Conservation (phyloP, 495 filamentous ascomycete genomes). For the Penicillium mononematosum region DNA sequence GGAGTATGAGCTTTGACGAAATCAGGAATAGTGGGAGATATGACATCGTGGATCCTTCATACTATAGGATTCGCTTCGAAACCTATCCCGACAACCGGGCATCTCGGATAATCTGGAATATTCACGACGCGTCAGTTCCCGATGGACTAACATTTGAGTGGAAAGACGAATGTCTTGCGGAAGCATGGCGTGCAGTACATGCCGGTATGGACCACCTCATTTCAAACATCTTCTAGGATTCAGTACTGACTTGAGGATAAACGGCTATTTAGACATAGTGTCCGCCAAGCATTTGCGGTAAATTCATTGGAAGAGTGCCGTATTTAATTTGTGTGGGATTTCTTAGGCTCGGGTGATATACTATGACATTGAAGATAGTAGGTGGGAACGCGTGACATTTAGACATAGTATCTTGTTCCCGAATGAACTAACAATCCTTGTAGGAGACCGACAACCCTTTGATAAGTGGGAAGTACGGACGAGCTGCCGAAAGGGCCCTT, state of each 20-base stretch:
- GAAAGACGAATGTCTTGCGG: not conserved
- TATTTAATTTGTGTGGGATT: not conserved
- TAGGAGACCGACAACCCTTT: too few relatives aligned
- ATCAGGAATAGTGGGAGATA: conserved; percentile 1
- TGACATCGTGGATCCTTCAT: conserved; percentile 1
- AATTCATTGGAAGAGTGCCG: not conserved
- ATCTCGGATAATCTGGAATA: not conserved
- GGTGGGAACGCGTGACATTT: too few relatives aligned
- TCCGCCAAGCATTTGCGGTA: not conserved
- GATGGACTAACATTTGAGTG: not conserved
- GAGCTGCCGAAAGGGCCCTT: too few relatives aligned
- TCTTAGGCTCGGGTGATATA: too few relatives aligned
- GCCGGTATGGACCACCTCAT: not conserved
- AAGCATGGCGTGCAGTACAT: conserved; percentile 1
- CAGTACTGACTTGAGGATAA: not conserved
- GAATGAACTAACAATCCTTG: too few relatives aligned
- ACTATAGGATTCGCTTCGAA: conserved; percentile 5
- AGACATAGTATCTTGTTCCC: too few relatives aligned
- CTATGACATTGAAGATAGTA: too few relatives aligned
- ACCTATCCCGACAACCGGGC: not conserved
- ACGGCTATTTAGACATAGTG: not conserved
- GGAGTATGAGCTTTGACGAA: conserved; percentile 6
- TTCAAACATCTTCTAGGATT: not conserved
- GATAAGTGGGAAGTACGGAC: too few relatives aligned
- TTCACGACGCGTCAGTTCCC: not conserved